Evolutionary conservation across 495 filamentous ascomycete genomes (phyloP).

Genomic region (Parmelia sp.): DNA sequence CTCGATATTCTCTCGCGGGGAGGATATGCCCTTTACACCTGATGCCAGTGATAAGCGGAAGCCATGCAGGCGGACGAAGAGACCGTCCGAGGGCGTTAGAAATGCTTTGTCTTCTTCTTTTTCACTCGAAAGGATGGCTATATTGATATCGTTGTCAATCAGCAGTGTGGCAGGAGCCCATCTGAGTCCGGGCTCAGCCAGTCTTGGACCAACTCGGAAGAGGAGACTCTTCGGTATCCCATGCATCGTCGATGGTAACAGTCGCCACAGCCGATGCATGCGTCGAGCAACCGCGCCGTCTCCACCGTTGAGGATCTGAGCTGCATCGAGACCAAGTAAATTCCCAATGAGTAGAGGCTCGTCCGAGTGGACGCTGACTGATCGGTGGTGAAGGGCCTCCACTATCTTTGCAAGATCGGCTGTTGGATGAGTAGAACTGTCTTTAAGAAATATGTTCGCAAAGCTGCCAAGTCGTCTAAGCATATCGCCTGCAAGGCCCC

Average conservation of each 20-base stretch:
- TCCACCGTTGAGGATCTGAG: conserved; percentile 4
- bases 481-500: not conserved
- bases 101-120: not conserved
- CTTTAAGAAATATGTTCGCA: not conserved
- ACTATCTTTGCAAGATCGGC: not conserved
- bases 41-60: not conserved
- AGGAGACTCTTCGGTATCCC: conserved; percentile 12
- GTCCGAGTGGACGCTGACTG: conserved; percentile 13
- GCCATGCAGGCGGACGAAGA: conserved; percentile 2
- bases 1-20: not conserved
- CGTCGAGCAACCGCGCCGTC: not conserved
- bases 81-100: not conserved
- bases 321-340: conserved; percentile 11
- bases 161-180: conserved; percentile 15
- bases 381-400: conserved; percentile 8
- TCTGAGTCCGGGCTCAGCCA: conserved; percentile 7
- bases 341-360: conserved; percentile 16
- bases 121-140: not conserved
- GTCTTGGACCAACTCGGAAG: conserved; percentile 10
- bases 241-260: not conserved
- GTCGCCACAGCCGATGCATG: not conserved
- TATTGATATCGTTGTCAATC: not conserved
- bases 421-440: not conserved
- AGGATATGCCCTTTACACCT: not conserved
- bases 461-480: conserved; percentile 1